Conservation (phyloP, 768 basidiomycete genomes). For the Serendipita sp. region DNA sequence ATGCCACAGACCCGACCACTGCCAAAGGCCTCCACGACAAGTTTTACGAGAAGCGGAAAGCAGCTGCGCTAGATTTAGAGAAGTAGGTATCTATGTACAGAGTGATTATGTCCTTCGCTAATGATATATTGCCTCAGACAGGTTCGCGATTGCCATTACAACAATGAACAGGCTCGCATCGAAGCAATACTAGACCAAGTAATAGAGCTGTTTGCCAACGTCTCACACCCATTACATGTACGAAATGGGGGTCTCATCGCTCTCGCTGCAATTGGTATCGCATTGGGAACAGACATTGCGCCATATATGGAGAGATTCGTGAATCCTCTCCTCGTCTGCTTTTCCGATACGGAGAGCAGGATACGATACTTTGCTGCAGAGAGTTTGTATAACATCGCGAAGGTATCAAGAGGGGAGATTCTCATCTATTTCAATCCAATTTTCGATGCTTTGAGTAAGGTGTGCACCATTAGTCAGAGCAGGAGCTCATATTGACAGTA, state of each 20-base stretch:
- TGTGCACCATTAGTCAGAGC: slow-evolving; percentile 21
- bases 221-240: slow-evolving; percentile 68
- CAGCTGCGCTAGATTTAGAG: slow-evolving; percentile 88
- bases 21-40: slow-evolving; percentile 77
- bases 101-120: slow-evolving; percentile 5
- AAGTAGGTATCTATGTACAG: slow-evolving; percentile 37
- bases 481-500: slow-evolving; percentile 8
- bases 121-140: slow-evolving; percentile 16
- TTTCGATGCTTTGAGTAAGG: slow-evolving; percentile 94
- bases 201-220: slow-evolving; percentile 81
- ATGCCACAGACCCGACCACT: slow-evolving; percentile 46
- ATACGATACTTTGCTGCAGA: slow-evolving; percentile 97
- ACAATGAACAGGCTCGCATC: slow-evolving; percentile 68
- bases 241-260: slow-evolving; percentile 93
- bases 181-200: slow-evolving; percentile 83
- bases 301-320: slow-evolving; percentile 91
- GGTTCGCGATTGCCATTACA: slow-evolving; percentile 70
- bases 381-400: slow-evolving; percentile 94
- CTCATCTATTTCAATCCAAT: slow-evolving; percentile 96
- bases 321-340: slow-evolving; percentile 74
- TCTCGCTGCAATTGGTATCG: slow-evolving; percentile 92
- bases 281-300: slow-evolving; percentile 80
- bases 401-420: slow-evolving; percentile 93
- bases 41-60: slow-evolving; percentile 93
- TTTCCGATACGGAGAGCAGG: slow-evolving; percentile 84